phyloP scores from a whole-genome alignment of 202 grass and related monocot genomes.

The Cymbopogon flexuosus region DNA sequence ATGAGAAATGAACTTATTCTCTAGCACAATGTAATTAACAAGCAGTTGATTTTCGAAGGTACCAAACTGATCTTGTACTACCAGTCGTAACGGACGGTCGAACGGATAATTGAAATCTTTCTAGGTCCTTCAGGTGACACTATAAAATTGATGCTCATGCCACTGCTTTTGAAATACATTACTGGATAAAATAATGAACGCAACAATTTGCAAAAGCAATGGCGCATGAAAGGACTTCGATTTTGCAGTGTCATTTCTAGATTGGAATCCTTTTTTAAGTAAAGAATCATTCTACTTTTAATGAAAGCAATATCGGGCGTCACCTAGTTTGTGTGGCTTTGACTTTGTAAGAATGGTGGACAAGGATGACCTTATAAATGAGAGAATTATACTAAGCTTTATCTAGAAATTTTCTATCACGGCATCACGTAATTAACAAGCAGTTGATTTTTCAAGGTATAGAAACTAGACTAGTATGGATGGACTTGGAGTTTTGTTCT shows the following conservation, averaged over 20 bases:
- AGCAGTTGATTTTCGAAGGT: not conserved
- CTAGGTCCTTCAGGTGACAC: not conserved
- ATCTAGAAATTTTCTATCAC: not conserved
- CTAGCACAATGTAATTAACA: not conserved
- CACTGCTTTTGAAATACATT: not conserved
- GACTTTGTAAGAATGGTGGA: too few relatives aligned
- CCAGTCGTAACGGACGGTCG: not conserved
- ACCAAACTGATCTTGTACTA: not conserved
- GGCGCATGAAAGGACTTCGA: not conserved
- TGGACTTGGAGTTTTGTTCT: not conserved
- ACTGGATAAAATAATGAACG: not conserved
- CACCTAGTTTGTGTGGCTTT: too few relatives aligned
- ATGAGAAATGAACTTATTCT: not conserved
- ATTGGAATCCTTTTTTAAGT: not conserved
- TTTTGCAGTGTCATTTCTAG: not conserved
- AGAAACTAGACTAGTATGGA: not conserved
- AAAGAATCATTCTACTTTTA: not conserved
- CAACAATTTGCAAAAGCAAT: not conserved
- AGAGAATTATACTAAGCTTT: not conserved
- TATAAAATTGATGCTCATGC: not conserved
- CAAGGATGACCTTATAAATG: too few relatives aligned
- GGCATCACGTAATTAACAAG: constrained; percentile 1
- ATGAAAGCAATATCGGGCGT: not conserved
- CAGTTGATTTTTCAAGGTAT: constrained; percentile 10
- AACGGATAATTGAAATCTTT: not conserved